Conservation (phyloP, 306 rosid species). For the Macrotyloma uniflorum region DNA sequence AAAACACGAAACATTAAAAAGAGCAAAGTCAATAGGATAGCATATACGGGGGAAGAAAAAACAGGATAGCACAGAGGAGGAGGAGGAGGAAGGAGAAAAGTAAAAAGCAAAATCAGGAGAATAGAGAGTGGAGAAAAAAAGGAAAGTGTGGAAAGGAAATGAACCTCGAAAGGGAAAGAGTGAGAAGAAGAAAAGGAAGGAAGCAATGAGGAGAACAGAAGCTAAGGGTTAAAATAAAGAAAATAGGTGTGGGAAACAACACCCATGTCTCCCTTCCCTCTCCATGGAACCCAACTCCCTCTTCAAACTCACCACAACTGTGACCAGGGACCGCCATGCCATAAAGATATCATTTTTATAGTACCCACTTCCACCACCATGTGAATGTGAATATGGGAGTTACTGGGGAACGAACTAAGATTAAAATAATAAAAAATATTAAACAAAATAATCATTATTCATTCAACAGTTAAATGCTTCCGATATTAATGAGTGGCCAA, state of each 20-base stretch:
- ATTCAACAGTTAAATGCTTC: neutral
- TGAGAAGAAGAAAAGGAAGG: neutral
- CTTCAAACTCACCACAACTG: conserved; percentile 35
- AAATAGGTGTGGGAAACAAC: conserved; percentile 9
- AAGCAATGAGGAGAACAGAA: conserved; percentile 2
- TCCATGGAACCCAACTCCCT: neutral
- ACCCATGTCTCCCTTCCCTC: conserved; percentile 38
- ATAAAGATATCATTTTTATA: conserved; percentile 34
- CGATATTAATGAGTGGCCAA: neutral
- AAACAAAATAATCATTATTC: conserved; percentile 14
- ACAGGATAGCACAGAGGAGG: neutral
- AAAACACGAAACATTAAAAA: neutral
- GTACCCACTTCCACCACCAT: conserved; percentile 34
- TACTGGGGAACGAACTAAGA: neutral
- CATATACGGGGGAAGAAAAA: neutral
- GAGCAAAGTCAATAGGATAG: conserved; percentile 12
- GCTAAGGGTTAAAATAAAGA: conserved; percentile 42
- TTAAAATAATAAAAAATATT: neutral
- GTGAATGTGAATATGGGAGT: conserved; percentile 43
- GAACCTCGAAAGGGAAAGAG: conserved; percentile 48
- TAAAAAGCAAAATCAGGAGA: no score
- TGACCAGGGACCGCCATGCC: conserved; percentile 53
- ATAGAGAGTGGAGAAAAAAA: neutral
- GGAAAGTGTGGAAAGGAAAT: conserved; percentile 6
- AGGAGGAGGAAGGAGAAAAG: neutral